phyloP scores from a whole-genome alignment of 768 basidiomycete species.

The Chalciporus piperatus region DNA sequence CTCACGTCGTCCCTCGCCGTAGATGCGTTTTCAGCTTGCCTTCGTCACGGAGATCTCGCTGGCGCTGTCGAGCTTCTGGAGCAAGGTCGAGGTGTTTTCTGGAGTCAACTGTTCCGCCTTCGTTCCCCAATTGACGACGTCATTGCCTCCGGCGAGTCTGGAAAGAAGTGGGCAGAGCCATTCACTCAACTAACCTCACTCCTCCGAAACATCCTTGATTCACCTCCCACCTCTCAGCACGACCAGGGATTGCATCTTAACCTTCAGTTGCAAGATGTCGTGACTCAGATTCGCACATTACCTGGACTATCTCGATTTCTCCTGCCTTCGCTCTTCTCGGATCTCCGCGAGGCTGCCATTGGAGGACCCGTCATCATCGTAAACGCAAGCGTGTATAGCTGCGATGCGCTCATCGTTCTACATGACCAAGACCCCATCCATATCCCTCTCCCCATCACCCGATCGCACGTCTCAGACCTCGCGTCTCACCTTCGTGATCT shows the following conservation, averaged over 20 bases:
- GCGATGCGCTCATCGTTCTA: slow-evolving; percentile 32
- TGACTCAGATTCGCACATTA: slow-evolving; percentile 14
- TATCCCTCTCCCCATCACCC: slow-evolving; percentile 1
- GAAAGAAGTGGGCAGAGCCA: background rate
- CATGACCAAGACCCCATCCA: slow-evolving; percentile 1
- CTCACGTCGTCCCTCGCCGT: background rate
- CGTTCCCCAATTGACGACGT: slow-evolving; percentile 1
- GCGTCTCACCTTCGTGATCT: background rate
- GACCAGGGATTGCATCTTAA: background rate
- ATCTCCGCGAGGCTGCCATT: slow-evolving; percentile 13
- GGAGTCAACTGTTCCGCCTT: slow-evolving; percentile 16
- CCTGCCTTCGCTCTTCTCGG: slow-evolving; percentile 11
- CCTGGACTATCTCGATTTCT: slow-evolving; percentile 26
- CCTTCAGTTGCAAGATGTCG: background rate
- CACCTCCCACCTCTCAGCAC: background rate
- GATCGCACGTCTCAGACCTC: background rate
- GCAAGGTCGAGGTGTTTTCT: slow-evolving; percentile 18
- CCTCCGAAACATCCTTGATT: background rate
- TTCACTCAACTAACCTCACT: slow-evolving; percentile 8
- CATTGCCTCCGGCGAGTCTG: background rate
- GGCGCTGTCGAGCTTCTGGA: slow-evolving; percentile 30
- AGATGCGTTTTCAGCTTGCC: slow-evolving; percentile 11
- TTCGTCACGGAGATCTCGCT: slow-evolving; percentile 7
- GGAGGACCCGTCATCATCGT: slow-evolving; percentile 32
- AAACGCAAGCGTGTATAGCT: slow-evolving; percentile 26